phyloP scores from a whole-genome alignment of 1,139 yeast species.

The Ogataea hybrid region DNA sequence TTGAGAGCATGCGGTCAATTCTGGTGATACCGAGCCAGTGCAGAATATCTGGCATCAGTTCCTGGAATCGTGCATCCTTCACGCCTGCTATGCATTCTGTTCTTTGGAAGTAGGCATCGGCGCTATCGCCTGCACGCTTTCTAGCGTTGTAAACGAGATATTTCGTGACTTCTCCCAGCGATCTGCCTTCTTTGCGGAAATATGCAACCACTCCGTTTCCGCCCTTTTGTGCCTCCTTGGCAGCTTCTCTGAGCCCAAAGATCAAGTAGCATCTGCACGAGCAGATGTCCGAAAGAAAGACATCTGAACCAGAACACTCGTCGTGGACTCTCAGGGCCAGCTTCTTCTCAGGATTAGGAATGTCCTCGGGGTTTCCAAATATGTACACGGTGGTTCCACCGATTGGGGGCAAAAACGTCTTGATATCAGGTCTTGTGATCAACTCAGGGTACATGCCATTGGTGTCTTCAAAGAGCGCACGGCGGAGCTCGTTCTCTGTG shows the following conservation, averaged over 20 bases:
- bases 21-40: conserved; percentile 60
- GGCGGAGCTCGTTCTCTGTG: conserved; percentile 51
- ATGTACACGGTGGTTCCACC: conserved; percentile 63
- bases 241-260: conserved; percentile 62
- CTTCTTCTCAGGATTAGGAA: conserved; percentile 46
- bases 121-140: conserved; percentile 62
- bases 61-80: conserved; percentile 64
- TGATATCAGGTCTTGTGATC: conserved; percentile 60
- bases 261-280: conserved; percentile 63
- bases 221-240: conserved; percentile 60
- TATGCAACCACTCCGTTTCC: conserved; percentile 60
- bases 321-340: conserved; percentile 60
- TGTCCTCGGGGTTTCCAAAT: conserved; percentile 53
- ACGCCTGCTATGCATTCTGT: conserved; percentile 68
- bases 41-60: conserved; percentile 63
- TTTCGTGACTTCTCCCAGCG: conserved; percentile 63
- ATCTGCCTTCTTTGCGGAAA: conserved; percentile 64
- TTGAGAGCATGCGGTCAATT: conserved; percentile 60
- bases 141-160: conserved; percentile 65
- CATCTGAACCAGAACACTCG: conserved; percentile 67
- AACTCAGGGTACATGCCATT: conserved; percentile 66
- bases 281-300: conserved; percentile 61
- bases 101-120: conserved; percentile 61
- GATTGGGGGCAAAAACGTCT: conserved; percentile 60
- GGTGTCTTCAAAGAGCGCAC: conserved; percentile 59